phyloP scores from a whole-genome alignment of 768 basidiomycete species.

The Dentipellis sp. region DNA sequence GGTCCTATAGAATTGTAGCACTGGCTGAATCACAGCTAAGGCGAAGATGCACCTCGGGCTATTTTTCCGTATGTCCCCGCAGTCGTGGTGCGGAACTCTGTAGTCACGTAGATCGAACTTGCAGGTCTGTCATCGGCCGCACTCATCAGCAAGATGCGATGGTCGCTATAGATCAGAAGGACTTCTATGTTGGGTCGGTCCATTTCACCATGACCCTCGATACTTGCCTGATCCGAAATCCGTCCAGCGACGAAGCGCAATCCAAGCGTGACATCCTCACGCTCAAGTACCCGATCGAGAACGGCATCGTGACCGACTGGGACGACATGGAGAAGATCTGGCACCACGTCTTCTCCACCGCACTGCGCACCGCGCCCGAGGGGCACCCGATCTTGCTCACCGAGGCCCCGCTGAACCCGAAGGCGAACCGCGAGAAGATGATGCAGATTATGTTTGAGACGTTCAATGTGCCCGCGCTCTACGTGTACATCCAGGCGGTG shows the following conservation, averaged over 20 bases:
- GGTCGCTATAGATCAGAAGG: conserved; percentile 87
- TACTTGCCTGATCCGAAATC: not conserved
- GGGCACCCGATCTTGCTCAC: conserved; percentile 67
- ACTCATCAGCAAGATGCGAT: conserved; percentile 75
- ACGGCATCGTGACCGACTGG: conserved; percentile 96
- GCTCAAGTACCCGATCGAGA: conserved; percentile 87
- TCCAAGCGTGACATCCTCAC: conserved; percentile 91
- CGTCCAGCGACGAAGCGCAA: conserved; percentile 72
- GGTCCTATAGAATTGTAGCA: too few relatives aligned
- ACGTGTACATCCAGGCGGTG: conserved; percentile 63
- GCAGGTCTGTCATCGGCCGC: conserved; percentile 89
- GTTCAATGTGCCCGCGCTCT: conserved; percentile 64
- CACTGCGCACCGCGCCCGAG: conserved; percentile 64
- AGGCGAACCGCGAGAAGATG: conserved; percentile 63
- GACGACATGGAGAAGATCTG: conserved; percentile 98
- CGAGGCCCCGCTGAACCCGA: conserved; percentile 63
- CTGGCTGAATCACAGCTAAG: conserved; percentile 22
- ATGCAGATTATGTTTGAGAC: conserved; percentile 75
- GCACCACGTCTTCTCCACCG: conserved; percentile 91
- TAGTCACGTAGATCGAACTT: too few relatives aligned
- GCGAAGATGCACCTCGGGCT: conserved; percentile 91
- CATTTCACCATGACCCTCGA: conserved; percentile 31
- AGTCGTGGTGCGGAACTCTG: not conserved
- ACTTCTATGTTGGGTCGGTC: conserved; percentile 70
- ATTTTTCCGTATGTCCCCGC: conserved; percentile 72